Base-by-base conservation (phyloP, 2,329 filamentous ascomycete species). In the Sporothrix euskadiensis region DNA sequence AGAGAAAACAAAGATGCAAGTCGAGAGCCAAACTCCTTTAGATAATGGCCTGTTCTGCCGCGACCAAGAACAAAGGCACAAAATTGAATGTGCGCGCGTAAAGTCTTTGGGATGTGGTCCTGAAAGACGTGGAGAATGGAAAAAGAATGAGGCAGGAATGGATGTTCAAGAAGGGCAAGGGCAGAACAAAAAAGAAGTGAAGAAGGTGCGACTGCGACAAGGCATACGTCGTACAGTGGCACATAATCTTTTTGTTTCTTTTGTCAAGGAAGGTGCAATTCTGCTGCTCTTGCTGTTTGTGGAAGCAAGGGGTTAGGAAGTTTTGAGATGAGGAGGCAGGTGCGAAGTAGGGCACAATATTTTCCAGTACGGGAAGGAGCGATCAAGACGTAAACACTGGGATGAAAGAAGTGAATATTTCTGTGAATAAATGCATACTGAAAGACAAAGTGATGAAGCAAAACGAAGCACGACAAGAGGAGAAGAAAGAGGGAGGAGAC, bases 41-140 rank as follows among this genome's bases (percentile, higher is more conserved):
- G 9, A 35, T 5, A 35, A 52, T 32, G 44, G 44, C 65, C 22
- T 49, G 22, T 19, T 68, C 9, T 49, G 22, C 14, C n/a, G 32
- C 30, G 44, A 19, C 10, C 14, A 35, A 19, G 65, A 35, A 68
- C 65, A 68, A 68, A 68, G 65, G 19, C 65, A 52, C n/a, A 52
- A 68, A 68, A 52, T 3, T 19, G 12, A 41, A 10, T 39, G 35
- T 41, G 41, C 19, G 39, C 5, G 41, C 19, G 63, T 66, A 19
- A n/a, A 16, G 22, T 49, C 5, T 49, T 26, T 35, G 6, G 26
- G 26, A 35, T 52, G 44, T n/a, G 10, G 16, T 35, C 7, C 9
- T 52, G 16, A 49, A 52, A 68, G 65, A 52, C 47, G 65, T 52
- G 30, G 44, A 47, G 44, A 68, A 35, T 16, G 22, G 4, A 66